phyloP scores from a whole-genome alignment of 1,139 yeast species.

The Candida sp. region DNA sequence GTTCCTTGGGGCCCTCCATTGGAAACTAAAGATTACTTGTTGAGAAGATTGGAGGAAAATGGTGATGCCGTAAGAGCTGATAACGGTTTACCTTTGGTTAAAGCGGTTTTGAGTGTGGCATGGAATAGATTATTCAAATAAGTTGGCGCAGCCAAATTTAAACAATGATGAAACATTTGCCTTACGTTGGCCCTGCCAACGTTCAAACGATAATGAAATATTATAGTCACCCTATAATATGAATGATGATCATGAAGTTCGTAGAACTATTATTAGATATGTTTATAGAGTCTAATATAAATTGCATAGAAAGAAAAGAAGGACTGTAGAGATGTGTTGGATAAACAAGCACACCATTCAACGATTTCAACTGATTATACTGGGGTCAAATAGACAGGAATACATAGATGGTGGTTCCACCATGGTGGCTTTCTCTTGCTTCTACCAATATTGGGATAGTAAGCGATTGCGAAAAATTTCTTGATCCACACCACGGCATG shows the following conservation, averaged over 20 bases:
- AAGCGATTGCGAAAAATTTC: no score
- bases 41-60: constrained; percentile 92
- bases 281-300: constrained; percentile 1
- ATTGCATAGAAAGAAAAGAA: neutral
- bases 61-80: constrained; percentile 93
- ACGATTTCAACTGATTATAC: no score
- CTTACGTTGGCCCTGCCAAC: no score
- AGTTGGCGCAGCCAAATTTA: neutral
- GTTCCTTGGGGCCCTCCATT: constrained; percentile 99
- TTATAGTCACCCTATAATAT: neutral
- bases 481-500: no score
- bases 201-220: neutral
- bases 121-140: constrained; percentile 31
- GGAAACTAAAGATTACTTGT: constrained; percentile 88
- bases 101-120: constrained; percentile 48
- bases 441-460: no score
- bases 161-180: no score
- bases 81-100: constrained; percentile 77
- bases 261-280: neutral
- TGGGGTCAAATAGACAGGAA: no score
- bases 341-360: no score
- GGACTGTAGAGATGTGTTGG: no score
- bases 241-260: neutral
- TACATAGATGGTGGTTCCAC: no score
- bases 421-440: no score